Conservation (phyloP, 306 rosid species). For the Vigna nakashimae region DNA sequence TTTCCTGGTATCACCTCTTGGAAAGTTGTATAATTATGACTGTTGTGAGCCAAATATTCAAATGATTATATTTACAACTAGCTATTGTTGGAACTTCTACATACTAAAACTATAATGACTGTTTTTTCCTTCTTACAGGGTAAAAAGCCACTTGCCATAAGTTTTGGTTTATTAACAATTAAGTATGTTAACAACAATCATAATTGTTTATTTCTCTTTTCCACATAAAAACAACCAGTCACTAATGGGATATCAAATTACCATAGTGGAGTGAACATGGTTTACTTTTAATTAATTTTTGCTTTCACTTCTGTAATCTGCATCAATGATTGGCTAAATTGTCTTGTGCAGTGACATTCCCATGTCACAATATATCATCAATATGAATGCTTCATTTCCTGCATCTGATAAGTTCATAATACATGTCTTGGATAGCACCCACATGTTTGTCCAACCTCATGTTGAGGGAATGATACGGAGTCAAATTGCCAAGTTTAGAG, state of each 20-base stretch:
- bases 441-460: constrained; percentile 87
- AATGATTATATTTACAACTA: background rate
- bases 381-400: constrained; percentile 72
- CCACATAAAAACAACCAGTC: too few relatives aligned
- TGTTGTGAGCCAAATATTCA: background rate
- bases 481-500: constrained; percentile 87
- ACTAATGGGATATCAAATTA: too few relatives aligned
- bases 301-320: constrained; percentile 12
- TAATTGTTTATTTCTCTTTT: too few relatives aligned
- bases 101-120: background rate
- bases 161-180: too few relatives aligned
- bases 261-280: background rate
- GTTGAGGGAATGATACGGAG: constrained; percentile 74
- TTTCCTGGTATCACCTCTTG: constrained; percentile 47
- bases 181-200: too few relatives aligned
- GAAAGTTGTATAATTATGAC: background rate
- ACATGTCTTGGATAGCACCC: constrained; percentile 79
- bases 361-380: constrained; percentile 93
- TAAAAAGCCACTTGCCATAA: too few relatives aligned
- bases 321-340: constrained; percentile 2
- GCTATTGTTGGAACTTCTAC: constrained; percentile 12
- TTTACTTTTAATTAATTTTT: background rate
- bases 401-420: constrained; percentile 77
- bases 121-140: too few relatives aligned
- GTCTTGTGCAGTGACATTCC: constrained; percentile 81